phyloP scores from a whole-genome alignment of 306 rosid genomes.

The Cicer arietinum region DNA sequence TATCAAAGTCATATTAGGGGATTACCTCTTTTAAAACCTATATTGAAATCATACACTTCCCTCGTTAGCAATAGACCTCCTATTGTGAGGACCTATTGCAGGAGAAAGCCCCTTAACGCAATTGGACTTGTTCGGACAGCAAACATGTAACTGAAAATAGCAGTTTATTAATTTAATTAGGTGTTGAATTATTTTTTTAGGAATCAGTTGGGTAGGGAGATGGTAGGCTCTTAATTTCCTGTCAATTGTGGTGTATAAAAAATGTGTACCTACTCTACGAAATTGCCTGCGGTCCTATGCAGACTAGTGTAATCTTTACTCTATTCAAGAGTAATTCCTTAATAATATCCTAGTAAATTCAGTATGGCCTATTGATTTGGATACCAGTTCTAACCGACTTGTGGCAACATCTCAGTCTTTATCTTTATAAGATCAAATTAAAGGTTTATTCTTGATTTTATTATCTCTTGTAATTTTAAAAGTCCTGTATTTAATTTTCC shows the following conservation, averaged over 20 bases:
- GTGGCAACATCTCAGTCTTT: background rate
- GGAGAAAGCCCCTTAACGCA: background rate
- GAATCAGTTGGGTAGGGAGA: background rate
- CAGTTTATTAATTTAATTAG: background rate
- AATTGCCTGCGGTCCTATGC: too few species aligned
- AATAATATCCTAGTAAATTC: background rate
- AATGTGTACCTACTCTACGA: background rate
- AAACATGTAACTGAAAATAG: background rate
- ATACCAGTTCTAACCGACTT: background rate
- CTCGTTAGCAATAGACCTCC: background rate
- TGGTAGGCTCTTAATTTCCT: slow-evolving; percentile 3
- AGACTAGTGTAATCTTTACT: too few species aligned
- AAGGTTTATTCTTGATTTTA: background rate
- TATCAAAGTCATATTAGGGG: background rate
- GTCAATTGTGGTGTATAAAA: background rate
- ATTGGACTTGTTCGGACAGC: background rate
- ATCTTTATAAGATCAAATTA: background rate
- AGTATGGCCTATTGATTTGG: background rate
- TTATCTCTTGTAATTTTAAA: background rate
- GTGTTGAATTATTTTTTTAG: background rate
- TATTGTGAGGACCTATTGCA: background rate
- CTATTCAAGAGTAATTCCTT: background rate
- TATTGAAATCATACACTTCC: background rate
- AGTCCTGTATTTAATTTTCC: slow-evolving; percentile 35
- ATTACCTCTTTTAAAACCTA: background rate